Percentiles rank a stretch among this genome's conserved stretches.
Conservation (phyloP, 108 stramenopile species). For the Mediolabrus comicus region DNA sequence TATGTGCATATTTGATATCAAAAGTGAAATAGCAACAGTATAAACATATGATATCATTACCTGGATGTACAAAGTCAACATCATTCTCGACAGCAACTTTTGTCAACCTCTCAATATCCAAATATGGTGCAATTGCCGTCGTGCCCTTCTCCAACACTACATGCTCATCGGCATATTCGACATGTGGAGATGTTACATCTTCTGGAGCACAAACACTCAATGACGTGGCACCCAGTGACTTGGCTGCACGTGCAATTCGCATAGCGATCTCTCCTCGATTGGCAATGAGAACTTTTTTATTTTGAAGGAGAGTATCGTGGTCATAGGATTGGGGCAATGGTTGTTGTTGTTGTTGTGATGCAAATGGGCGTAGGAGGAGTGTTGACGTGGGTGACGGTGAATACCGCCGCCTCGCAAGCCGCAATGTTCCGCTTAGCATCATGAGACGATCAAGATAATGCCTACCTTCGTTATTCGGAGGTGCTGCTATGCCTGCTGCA, state of each 20-base stretch:
- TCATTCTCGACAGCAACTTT: conserved; percentile 50
- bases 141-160: conserved; percentile 37
- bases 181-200: conserved; percentile 77
- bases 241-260: conserved; percentile 86
- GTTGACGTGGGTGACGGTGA: too few relatives aligned
- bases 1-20: too few relatives aligned
- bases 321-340: conserved; percentile 33
- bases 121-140: conserved; percentile 63
- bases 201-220: conserved; percentile 86
- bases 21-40: background rate
- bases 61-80: conserved; percentile 75
- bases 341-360: background rate
- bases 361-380: too few relatives aligned
- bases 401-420: too few relatives aligned
- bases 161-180: conserved; percentile 65
- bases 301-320: conserved; percentile 27
- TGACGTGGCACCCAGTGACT: conserved; percentile 67
- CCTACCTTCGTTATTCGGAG: too few relatives aligned
- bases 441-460: too few relatives aligned
- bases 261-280: conserved; percentile 96
- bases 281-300: conserved; percentile 84
- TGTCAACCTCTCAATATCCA: conserved; percentile 52
- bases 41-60: conserved; percentile 15
- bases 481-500: too few relatives aligned
- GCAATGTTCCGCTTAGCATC: too few relatives aligned